Evolutionary conservation across 257 asterid genomes (phyloP), one percentile per base, ranked within the genome.

Genomic region (Voacanga thouarsii): DNA sequence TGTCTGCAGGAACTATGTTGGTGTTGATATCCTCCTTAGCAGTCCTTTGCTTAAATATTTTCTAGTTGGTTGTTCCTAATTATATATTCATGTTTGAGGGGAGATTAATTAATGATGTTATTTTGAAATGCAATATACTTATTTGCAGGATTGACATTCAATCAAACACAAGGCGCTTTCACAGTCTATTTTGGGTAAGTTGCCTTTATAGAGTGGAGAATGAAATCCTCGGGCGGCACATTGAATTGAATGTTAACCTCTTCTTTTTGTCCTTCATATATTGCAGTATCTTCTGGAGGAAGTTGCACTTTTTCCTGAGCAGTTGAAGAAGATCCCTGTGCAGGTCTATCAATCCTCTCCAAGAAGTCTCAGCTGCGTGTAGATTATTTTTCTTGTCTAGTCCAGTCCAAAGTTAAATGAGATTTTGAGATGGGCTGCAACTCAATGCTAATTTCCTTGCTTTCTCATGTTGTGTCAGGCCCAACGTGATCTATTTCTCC

Each of bases 111-210:
- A 59, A 16, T 75, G 55, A 15, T 50, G 12, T 45, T 45, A 4
- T 12, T 72, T 44, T 56, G 61, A 18, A 26, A 71, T 66, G 41
- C 64, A 45, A 30, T 64, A 67, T 44, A 28, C 43, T 65, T 28
- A 59, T 77, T 78, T 89, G 51, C 89, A 96, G 99, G 99, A 90
- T 96, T 72, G 99, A 95, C 89, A 92, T 88, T 82, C 99, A 95
- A 83, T 84, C 98, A 82, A 93, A 95, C 79, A 79, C 97, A 50
- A 86, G 93, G 88, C 97, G 91, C 61, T 96, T 96, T 80, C 91
- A 88, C 82, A 93, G 95, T 88, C 89, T 96, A 74, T 92, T 90
- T 85, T 86, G 80, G 97, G 99, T 96, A 75, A 83, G 85, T 67
- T 45, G 5, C 5, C 43, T 30, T 71, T 57, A 16, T 49, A 4